Conservation (phyloP, 768 basidiomycete genomes). For the Nevesoporus exiguus region DNA sequence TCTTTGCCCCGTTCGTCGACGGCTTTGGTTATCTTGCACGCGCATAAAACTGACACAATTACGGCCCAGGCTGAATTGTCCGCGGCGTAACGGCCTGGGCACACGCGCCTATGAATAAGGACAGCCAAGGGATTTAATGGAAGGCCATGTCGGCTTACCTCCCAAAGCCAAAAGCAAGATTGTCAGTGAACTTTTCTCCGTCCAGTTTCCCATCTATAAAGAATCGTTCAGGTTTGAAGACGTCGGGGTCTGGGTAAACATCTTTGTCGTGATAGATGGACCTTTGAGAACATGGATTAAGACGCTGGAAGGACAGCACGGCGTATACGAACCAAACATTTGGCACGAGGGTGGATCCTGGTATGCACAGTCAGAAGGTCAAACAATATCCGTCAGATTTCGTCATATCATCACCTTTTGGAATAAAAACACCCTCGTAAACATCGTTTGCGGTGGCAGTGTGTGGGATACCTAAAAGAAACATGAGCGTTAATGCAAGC, state of each 20-base stretch:
- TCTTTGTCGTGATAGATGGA: conserved; percentile 11
- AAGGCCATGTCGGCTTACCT: conserved; percentile 8
- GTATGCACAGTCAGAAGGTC: neutral
- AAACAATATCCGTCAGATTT: neutral
- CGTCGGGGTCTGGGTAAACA: conserved; percentile 9
- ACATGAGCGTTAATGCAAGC: neutral
- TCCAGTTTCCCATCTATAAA: conserved; percentile 13
- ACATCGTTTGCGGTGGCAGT: neutral
- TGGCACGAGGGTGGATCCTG: conserved; percentile 16
- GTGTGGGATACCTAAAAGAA: conserved; percentile 15
- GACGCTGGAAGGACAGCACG: neutral
- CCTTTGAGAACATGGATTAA: conserved; percentile 7
- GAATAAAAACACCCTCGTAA: neutral
- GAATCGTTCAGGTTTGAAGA: conserved; percentile 25
- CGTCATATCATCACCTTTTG: conserved; percentile 4
- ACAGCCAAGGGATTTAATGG: neutral
- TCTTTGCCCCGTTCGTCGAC: conserved; percentile 25
- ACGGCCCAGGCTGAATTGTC: conserved; percentile 30
- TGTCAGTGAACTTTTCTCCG: neutral
- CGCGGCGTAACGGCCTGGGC: conserved; percentile 33
- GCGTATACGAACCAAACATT: conserved; percentile 18
- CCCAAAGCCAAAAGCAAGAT: conserved; percentile 12
- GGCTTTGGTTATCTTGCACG: conserved; percentile 25
- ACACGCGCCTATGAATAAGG: conserved; percentile 19
- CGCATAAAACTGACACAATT: conserved; percentile 26